phyloP scores from a whole-genome alignment of 116 monocot species.

The Phalaenopsis hybrid region DNA sequence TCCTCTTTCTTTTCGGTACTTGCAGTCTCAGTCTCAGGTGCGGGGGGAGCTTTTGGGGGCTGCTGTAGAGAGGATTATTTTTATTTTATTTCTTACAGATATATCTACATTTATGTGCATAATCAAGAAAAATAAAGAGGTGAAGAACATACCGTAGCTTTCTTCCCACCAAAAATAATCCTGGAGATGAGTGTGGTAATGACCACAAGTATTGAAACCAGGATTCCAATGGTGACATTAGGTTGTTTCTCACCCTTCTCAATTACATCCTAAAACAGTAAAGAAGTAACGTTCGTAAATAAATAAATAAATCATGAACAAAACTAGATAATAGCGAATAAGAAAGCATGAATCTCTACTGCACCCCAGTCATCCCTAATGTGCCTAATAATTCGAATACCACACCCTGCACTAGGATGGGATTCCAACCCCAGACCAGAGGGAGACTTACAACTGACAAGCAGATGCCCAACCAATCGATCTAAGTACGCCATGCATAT shows the following conservation, averaged over 20 bases:
- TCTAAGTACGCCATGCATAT: too few relatives aligned
- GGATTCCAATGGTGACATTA: constrained; percentile 28
- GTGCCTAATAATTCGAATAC: too few relatives aligned
- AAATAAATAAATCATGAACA: too few relatives aligned
- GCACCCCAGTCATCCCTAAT: too few relatives aligned
- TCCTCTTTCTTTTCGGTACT: constrained; percentile 10
- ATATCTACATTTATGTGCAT: neutral
- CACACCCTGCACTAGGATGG: too few relatives aligned
- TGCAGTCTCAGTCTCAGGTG: neutral
- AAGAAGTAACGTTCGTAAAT: neutral
- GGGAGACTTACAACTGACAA: too few relatives aligned
- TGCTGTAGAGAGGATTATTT: neutral
- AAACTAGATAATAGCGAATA: too few relatives aligned
- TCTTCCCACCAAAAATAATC: constrained; percentile 32
- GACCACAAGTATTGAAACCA: constrained; percentile 28
- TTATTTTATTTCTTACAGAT: too few relatives aligned
- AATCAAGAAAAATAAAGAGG: neutral
- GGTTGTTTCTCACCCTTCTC: constrained; percentile 46
- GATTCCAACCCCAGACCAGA: too few relatives aligned
- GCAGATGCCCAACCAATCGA: too few relatives aligned
- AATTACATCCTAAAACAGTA: constrained; percentile 29
- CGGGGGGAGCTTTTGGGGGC: neutral
- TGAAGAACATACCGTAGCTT: constrained; percentile 13
- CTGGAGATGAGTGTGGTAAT: constrained; percentile 23
- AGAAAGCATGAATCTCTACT: too few relatives aligned